A percentile compares a stretch with the other conserved stretches of the same genome.
Evolutionary conservation across 257 asterid genomes (phyloP).

Genomic region (Buddleja alternifolia): DNA sequence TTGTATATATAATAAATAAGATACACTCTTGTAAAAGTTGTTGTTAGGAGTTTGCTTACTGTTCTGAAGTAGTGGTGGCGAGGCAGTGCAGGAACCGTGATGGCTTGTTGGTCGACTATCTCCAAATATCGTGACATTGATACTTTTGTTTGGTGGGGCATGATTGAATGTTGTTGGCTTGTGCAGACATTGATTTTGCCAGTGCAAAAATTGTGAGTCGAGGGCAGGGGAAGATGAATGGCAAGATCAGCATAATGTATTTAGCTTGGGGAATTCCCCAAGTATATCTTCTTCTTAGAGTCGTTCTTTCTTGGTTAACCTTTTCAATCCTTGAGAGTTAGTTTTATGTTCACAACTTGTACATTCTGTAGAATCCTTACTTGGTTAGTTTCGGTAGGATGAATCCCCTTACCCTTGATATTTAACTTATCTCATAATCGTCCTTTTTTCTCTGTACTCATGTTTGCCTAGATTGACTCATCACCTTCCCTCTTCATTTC

Average conservation of each 20-base stretch:
- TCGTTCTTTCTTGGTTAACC: slow-evolving; percentile 29
- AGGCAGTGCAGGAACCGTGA: slow-evolving; percentile 35
- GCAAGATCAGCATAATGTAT: neutral
- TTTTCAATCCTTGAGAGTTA: neutral
- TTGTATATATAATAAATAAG: slow-evolving; percentile 54
- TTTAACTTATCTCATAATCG: neutral
- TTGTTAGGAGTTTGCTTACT: slow-evolving; percentile 23
- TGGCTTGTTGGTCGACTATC: slow-evolving; percentile 42
- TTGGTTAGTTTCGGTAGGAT: neutral
- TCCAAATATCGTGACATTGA: slow-evolving; percentile 22
- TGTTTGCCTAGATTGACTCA: too few species aligned
- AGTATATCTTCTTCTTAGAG: slow-evolving; percentile 18
- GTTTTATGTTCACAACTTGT: slow-evolving; percentile 33
- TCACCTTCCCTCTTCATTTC: slow-evolving; percentile 10
- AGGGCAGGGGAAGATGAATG: slow-evolving; percentile 21
- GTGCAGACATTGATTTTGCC: slow-evolving; percentile 19
- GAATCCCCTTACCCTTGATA: slow-evolving; percentile 17
- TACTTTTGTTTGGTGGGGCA: slow-evolving; percentile 27
- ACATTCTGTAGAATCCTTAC: slow-evolving; percentile 36
- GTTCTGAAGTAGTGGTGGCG: slow-evolving; percentile 31
- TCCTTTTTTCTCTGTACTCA: too few species aligned
- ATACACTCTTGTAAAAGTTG: slow-evolving; percentile 31
- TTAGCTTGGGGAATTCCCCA: slow-evolving; percentile 19
- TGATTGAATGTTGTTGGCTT: slow-evolving; percentile 16
- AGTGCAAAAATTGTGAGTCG: slow-evolving; percentile 25